These are phyloP conservation scores for Trichoderma sp. DNA, from an alignment of 2,329 filamentous ascomycete species.

Conservation along the genomic window DNA sequence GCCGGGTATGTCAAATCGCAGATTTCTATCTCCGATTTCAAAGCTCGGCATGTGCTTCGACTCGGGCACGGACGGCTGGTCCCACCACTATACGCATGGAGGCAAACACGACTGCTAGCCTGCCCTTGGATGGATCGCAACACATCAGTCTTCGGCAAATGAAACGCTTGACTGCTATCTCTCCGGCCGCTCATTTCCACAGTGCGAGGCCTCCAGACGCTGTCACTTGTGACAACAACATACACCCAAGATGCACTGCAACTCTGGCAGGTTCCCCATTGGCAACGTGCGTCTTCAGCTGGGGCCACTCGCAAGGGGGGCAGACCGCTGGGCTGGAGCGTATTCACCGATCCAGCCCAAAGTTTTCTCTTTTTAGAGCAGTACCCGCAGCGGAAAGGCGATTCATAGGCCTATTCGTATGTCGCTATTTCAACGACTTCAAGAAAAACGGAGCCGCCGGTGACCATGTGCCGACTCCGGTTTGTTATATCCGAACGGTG, in stretches of 20 bases:
- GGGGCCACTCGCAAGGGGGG: not conserved
- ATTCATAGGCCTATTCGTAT: not conserved
- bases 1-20: not conserved
- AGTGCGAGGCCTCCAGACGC: not conserved
- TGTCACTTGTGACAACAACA: not conserved
- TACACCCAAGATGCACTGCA: not conserved
- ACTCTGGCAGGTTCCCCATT: not conserved
- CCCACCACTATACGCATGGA: constrained; percentile 8
- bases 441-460: not conserved
- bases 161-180: not conserved
- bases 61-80: constrained; percentile 3
- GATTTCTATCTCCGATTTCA: constrained; percentile 7
- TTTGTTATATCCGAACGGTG: constrained; percentile 15
- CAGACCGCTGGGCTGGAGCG: not conserved
- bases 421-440: not conserved
- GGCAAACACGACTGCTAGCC: not conserved
- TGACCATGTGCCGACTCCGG: constrained; percentile 1
- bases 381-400: not conserved
- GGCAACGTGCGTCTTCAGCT: not conserved
- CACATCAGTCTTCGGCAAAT: not conserved
- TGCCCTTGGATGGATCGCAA: not conserved
- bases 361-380: not conserved
- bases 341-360: not conserved
- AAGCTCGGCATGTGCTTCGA: not conserved
- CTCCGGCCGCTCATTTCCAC: not conserved